A percentile compares a stretch with the other conserved stretches of the same genome.
Conservation (phyloP, 306 rosid genomes). For the Morella rubra region DNA sequence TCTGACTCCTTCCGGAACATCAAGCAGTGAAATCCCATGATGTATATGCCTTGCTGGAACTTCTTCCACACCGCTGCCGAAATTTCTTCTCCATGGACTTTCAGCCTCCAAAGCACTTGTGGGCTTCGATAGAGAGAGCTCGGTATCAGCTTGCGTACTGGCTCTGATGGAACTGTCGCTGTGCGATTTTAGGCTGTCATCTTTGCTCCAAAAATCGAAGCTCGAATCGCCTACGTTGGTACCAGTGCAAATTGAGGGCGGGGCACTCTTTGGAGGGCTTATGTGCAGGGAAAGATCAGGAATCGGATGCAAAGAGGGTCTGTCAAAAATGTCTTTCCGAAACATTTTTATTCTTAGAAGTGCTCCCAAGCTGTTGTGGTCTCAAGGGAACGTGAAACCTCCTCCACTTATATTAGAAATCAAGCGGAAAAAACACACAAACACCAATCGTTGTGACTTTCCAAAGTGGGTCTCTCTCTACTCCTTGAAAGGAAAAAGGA, state of each 20-base stretch:
- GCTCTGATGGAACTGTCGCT: slow-evolving; percentile 48
- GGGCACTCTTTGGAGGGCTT: slow-evolving; percentile 64
- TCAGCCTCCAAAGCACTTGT: slow-evolving; percentile 41
- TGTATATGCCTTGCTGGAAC: slow-evolving; percentile 11
- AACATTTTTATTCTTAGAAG: slow-evolving; percentile 39
- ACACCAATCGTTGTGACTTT: not conserved
- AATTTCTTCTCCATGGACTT: slow-evolving; percentile 44
- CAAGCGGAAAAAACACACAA: slow-evolving; percentile 10
- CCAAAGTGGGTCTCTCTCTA: slow-evolving; percentile 17
- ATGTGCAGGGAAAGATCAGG: slow-evolving; percentile 90
- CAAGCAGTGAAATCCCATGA: slow-evolving; percentile 33
- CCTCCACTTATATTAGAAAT: slow-evolving; percentile 11
- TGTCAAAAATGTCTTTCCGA: slow-evolving; percentile 29
- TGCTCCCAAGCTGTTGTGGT: slow-evolving; percentile 13
- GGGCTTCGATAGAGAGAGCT: slow-evolving; percentile 50
- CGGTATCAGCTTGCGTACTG: slow-evolving; percentile 28
- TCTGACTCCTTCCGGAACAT: slow-evolving; percentile 29
- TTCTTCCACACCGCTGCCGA: slow-evolving; percentile 12
- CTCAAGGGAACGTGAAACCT: not conserved
- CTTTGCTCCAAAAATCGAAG: slow-evolving; percentile 51
- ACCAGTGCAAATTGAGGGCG: slow-evolving; percentile 46
- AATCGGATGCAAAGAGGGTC: slow-evolving; percentile 44
- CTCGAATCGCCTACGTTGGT: slow-evolving; percentile 33
- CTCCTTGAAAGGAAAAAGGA: slow-evolving; percentile 11
- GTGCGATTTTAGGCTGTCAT: slow-evolving; percentile 34